Percentiles rank a stretch among this genome's conserved stretches.
These are phyloP conservation scores for Zygoascus ofunaensis DNA, from an alignment of 805 yeast genomes.

Conservation along the genomic window DNA sequence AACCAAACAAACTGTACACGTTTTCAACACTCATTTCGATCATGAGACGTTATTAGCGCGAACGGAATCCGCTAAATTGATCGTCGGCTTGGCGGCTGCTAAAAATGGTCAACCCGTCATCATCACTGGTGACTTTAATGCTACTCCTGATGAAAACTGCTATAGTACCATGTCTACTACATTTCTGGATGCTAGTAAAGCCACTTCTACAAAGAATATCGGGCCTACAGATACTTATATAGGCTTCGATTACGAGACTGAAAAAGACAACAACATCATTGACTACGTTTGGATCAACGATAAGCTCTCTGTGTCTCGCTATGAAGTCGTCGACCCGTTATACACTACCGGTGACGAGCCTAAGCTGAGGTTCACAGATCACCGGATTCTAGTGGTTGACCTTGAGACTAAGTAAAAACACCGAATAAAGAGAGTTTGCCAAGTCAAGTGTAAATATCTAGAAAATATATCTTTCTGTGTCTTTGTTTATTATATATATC, in stretches of 20 bases:
- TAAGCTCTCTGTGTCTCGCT: not conserved
- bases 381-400: not conserved
- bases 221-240: constrained; percentile 34
- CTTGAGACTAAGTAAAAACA: not conserved
- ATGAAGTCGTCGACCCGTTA: not conserved
- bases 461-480: no score
- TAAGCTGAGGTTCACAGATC: not conserved
- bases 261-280: constrained; percentile 22
- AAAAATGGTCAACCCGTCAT: constrained; percentile 24
- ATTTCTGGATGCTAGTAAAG: constrained; percentile 28
- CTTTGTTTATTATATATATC: no score
- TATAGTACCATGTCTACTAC: constrained; percentile 34
- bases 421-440: no score
- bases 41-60: constrained; percentile 40
- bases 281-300: constrained; percentile 40
- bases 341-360: not conserved
- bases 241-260: constrained; percentile 33
- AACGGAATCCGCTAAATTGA: constrained; percentile 36
- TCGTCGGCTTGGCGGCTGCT: constrained; percentile 25
- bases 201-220: constrained; percentile 27
- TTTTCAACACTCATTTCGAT: constrained; percentile 44
- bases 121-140: constrained; percentile 51
- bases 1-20: constrained; percentile 16
- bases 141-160: constrained; percentile 36
- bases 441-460: no score